phyloP scores from a whole-genome alignment of 148 eudicot genomes.

The Dianthus caryophyllus region DNA sequence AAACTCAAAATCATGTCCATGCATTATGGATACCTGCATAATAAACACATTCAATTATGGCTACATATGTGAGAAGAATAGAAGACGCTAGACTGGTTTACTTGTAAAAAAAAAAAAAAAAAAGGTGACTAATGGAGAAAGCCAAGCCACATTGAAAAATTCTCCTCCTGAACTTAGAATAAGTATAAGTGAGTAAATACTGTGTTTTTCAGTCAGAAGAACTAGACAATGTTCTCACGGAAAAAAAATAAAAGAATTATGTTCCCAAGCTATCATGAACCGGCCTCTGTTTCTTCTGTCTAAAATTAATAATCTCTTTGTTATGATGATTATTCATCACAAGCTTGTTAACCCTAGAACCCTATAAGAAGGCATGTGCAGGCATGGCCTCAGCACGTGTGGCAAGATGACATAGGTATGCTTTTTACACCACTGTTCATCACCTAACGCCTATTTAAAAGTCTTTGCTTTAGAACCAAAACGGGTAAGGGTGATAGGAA shows the following conservation, averaged over 20 bases:
- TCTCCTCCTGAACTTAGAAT: background rate
- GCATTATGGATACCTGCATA: conserved; percentile 56
- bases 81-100: background rate
- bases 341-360: background rate
- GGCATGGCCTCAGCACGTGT: background rate
- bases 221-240: too few species aligned
- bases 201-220: too few species aligned
- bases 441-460: background rate
- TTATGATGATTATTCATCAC: background rate
- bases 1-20: conserved; percentile 49
- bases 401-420: background rate
- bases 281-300: too few species aligned
- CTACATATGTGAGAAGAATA: background rate
- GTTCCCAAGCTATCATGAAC: too few species aligned
- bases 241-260: too few species aligned
- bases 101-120: too few species aligned
- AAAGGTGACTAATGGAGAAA: background rate
- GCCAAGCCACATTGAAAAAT: background rate
- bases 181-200: too few species aligned
- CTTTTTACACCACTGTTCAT: background rate
- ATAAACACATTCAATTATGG: conserved; percentile 8
- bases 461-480: background rate
- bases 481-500: background rate
- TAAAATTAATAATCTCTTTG: background rate
- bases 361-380: background rate